Conservation (phyloP, 768 basidiomycete species). For the Russula sp. region DNA sequence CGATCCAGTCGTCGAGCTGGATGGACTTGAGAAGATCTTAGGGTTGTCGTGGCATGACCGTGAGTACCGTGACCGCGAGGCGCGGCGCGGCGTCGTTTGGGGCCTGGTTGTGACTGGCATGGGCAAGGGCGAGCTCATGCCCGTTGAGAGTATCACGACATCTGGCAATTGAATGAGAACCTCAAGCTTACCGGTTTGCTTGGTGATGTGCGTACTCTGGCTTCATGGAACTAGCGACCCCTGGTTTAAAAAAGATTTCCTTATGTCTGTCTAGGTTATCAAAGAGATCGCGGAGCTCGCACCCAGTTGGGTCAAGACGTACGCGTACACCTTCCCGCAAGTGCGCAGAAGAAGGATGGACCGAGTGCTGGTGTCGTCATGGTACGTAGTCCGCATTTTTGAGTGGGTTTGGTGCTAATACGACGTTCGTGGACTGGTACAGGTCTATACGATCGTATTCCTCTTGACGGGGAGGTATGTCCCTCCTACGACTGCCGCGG, state of each 20-base stretch:
- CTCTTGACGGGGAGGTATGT: constrained; percentile 69
- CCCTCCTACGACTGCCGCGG: constrained; percentile 77
- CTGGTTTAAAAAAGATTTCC: too few relatives aligned
- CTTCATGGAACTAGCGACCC: too few relatives aligned
- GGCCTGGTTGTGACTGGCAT: too few relatives aligned
- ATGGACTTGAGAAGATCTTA: too few relatives aligned
- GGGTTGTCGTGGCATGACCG: too few relatives aligned
- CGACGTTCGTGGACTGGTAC: not conserved
- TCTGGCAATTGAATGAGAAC: too few relatives aligned
- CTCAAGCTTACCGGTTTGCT: constrained; percentile 85
- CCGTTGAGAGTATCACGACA: constrained; percentile 79
- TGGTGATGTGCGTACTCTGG: constrained; percentile 80
- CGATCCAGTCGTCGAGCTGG: too few relatives aligned
- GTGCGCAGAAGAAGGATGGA: constrained; percentile 91
- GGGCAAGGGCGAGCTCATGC: constrained; percentile 76
- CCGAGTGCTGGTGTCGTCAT: constrained; percentile 89
- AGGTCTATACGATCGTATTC: constrained; percentile 85
- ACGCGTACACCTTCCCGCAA: constrained; percentile 89
- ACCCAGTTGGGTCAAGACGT: too few relatives aligned
- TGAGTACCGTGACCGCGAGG: too few relatives aligned
- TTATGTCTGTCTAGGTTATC: constrained; percentile 37
- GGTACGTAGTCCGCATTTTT: constrained; percentile 35
- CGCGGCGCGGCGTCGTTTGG: too few relatives aligned
- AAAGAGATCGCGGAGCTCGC: too few relatives aligned
- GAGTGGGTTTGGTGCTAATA: too few relatives aligned